phyloP scores from a whole-genome alignment of 768 basidiomycete species.

The Tylopilus vinaceipallidus region DNA sequence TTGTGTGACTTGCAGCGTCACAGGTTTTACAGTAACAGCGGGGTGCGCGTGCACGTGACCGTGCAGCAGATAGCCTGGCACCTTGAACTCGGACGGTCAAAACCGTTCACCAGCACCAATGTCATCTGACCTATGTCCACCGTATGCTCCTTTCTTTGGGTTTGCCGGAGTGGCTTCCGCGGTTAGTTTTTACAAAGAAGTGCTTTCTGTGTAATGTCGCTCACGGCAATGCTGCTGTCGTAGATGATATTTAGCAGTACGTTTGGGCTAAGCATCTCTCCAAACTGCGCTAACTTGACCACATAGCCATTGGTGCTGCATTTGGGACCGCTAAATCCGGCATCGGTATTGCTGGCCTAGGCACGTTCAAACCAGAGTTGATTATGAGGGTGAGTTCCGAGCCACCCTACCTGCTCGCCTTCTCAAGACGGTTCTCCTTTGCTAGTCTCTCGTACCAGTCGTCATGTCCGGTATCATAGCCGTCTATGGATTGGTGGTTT shows the following conservation, averaged over 20 bases:
- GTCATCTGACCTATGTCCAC: constrained; percentile 68
- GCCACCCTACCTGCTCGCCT: neutral
- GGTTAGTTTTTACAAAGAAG: constrained; percentile 46
- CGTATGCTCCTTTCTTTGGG: constrained; percentile 97
- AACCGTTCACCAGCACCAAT: constrained; percentile 30
- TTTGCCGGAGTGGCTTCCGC: constrained; percentile 95
- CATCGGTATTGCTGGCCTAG: constrained; percentile 94
- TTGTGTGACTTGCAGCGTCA: too few species aligned
- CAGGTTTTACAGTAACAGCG: too few species aligned
- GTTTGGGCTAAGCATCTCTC: constrained; percentile 33
- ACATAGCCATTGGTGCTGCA: constrained; percentile 85
- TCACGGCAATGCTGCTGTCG: constrained; percentile 7
- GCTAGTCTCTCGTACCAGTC: constrained; percentile 89
- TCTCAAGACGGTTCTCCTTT: neutral
- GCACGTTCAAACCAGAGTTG: constrained; percentile 90
- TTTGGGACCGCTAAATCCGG: constrained; percentile 96
- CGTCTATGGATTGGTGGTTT: constrained; percentile 95
- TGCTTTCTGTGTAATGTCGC: constrained; percentile 1
- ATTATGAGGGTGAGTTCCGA: constrained; percentile 83
- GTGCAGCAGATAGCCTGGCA: neutral
- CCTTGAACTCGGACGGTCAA: neutral
- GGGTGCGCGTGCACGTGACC: constrained; percentile 24
- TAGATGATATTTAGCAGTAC: constrained; percentile 96
- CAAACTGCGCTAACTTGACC: constrained; percentile 9
- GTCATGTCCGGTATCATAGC: constrained; percentile 99